Percentiles rank a stretch among this genome's conserved stretches.
Evolutionary conservation across 2,329 filamentous ascomycete species (phyloP).

Genomic region (Stagonosporopsis cucurbitacearum): DNA sequence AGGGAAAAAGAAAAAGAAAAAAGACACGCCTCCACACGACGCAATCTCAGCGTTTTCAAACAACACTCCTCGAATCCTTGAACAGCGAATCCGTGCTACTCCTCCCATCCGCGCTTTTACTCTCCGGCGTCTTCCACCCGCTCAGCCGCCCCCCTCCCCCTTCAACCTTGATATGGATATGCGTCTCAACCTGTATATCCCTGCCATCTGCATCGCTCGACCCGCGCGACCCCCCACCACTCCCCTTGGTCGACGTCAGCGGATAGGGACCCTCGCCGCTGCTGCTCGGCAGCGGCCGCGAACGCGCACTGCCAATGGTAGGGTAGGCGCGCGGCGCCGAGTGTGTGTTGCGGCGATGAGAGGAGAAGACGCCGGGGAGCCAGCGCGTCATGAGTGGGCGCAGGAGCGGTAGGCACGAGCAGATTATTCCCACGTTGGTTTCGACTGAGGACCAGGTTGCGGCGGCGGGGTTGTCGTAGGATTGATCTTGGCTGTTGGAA

Average conservation of each 20-base stretch:
- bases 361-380: conserved; percentile 33
- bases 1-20: no score
- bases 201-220: conserved; percentile 8
- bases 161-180: conserved; percentile 32
- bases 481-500: conserved; percentile 38
- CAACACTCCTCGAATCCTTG: conserved; percentile 10
- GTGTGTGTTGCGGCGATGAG: conserved; percentile 19
- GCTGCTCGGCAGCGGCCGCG: conserved; percentile 10
- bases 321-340: conserved; percentile 16
- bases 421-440: conserved; percentile 43
- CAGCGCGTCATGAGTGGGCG: conserved; percentile 35
- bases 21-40: no score
- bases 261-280: conserved; percentile 17
- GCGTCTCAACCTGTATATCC: conserved; percentile 37
- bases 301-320: conserved; percentile 21
- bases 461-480: conserved; percentile 43
- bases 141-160: conserved; percentile 10
- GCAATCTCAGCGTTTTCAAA: background rate
- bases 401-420: conserved; percentile 42
- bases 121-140: conserved; percentile 20
- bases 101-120: background rate
- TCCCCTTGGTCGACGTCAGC: conserved; percentile 14
- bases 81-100: conserved; percentile 25
- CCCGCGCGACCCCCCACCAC: conserved; percentile 9
- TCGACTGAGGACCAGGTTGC: conserved; percentile 43